Base-by-base conservation (phyloP, 140 eudicot species). In the Bidens hawaiensis region DNA sequence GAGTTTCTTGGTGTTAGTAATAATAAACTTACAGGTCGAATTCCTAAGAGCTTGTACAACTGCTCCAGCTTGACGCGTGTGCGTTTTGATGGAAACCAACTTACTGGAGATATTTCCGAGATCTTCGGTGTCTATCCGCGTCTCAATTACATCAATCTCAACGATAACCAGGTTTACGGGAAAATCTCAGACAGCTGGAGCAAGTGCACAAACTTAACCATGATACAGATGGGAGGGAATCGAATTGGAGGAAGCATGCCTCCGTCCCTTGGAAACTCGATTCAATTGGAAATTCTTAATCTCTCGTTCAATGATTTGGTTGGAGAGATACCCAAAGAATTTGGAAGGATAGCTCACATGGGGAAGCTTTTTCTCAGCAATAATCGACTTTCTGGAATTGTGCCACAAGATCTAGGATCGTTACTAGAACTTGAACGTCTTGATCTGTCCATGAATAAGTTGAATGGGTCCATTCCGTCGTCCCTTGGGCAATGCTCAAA, bases 281-380 rank as follows among this genome's bases (percentile, higher is more conserved):
- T 65, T 10, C 53, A 34, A 15, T 26, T 77, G 11, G 22, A 3
- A 5, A n/a, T 10, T 18, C 64, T 72, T 27, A 65, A 77, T 26
- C 67, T 77, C 31, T 77, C 78, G 1, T 71, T 75, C 14, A 77
- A 77, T 28, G 27, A 42, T 9, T 28, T 77, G 22, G 38, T 24
- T 4, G 82, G 78, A 15, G 36, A 30, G 62, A 72, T 77, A 36
- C 82, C 78, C 0, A 28, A 15, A 15, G 78, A 77, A 43, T 21
- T 77, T 15, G 78, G 78, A 11, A 41, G 38, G 6, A 24, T 68
- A 61, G 15, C 33, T 19, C 5, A 18, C 6, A 25, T 78, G 31
- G 4, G 36, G 41, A 34, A 1, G 3, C 54, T 78, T 4, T 0
- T 15, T 15, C 45, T 78, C 24, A 57, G 22, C 19, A 31, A 60